A percentile compares a stretch with the other conserved stretches of the same genome.
Conservation (phyloP, 805 yeast genomes). For the Metschnikowia dekortorum region DNA sequence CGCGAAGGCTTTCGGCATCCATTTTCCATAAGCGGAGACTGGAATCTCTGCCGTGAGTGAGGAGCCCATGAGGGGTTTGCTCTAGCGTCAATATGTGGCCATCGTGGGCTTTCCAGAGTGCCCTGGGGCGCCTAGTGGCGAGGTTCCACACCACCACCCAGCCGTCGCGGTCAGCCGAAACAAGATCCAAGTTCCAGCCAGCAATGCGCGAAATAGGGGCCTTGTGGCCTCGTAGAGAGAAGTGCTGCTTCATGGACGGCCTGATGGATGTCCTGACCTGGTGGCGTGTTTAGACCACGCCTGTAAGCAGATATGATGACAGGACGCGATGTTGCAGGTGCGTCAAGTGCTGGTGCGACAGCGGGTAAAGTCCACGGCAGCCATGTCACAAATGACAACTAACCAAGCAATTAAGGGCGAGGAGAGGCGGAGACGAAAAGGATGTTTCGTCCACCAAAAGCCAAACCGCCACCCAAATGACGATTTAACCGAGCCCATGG, state of each 20-base stretch:
- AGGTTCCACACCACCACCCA: slow-evolving; percentile 64
- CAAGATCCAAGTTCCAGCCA: slow-evolving; percentile 18
- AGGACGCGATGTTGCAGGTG: too few species aligned
- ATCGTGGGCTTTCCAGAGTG: slow-evolving; percentile 58
- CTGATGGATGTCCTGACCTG: not conserved
- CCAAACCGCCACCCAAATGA: too few species aligned
- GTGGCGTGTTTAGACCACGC: too few species aligned
- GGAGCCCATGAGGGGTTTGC: slow-evolving; percentile 24
- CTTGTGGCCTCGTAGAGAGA: slow-evolving; percentile 16
- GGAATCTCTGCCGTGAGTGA: slow-evolving; percentile 70
- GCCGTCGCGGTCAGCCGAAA: slow-evolving; percentile 62
- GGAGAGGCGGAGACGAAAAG: too few species aligned
- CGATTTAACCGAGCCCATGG: too few species aligned
- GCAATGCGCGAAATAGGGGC: slow-evolving; percentile 14
- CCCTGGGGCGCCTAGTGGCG: slow-evolving; percentile 49
- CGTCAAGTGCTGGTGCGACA: too few species aligned
- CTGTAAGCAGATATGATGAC: not conserved
- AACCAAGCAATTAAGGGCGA: too few species aligned
- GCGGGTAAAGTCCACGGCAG: too few species aligned
- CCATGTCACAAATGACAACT: too few species aligned
- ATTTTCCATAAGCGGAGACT: slow-evolving; percentile 45
- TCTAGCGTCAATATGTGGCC: slow-evolving; percentile 46
- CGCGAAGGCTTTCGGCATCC: not conserved
- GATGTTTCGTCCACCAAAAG: too few species aligned
- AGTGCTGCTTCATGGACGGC: not conserved